A percentile compares a stretch with the other conserved stretches of the same genome.
Conservation (phyloP, 768 basidiomycete species). For the Kwoniella botswanensis region DNA sequence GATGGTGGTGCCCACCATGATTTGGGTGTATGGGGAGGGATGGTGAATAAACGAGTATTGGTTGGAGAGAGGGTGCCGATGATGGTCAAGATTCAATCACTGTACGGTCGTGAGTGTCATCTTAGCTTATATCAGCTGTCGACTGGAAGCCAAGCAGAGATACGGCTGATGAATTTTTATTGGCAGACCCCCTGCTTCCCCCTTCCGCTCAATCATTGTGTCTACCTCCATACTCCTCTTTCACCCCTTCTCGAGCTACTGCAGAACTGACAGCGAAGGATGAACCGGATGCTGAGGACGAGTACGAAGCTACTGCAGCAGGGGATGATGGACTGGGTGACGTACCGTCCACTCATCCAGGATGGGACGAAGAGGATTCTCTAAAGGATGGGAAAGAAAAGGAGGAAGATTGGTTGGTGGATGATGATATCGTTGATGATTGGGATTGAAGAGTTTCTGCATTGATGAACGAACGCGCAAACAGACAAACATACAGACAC, state of each 20-base stretch:
- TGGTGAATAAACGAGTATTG: slow-evolving; percentile 36
- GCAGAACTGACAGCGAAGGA: slow-evolving; percentile 34
- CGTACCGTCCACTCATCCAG: slow-evolving; percentile 1
- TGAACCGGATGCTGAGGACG: slow-evolving; percentile 17
- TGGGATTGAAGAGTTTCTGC: slow-evolving; percentile 32
- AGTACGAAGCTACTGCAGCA: slow-evolving; percentile 15
- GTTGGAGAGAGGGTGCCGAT: slow-evolving; percentile 51
- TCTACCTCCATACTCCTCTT: slow-evolving; percentile 30
- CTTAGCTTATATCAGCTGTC: neutral
- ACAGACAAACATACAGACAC: too few species aligned
- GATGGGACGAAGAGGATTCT: slow-evolving; percentile 39
- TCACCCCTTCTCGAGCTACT: too few species aligned
- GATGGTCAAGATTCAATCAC: slow-evolving; percentile 43
- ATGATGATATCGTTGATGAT: slow-evolving; percentile 45
- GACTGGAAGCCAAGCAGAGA: neutral
- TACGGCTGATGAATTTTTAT: slow-evolving; percentile 1
- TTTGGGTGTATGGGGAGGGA: slow-evolving; percentile 43
- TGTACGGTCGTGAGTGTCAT: slow-evolving; percentile 27
- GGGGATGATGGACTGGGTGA: slow-evolving; percentile 33
- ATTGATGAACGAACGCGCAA: neutral
- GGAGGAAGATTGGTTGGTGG: slow-evolving; percentile 32
- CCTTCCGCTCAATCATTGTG: slow-evolving; percentile 31
- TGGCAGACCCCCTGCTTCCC: slow-evolving; percentile 39
- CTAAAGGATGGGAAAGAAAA: slow-evolving; percentile 20
- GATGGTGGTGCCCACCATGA: neutral